Evolutionary conservation across 768 basidiomycete species (phyloP).

Genomic region (Agaricus bisporus): DNA sequence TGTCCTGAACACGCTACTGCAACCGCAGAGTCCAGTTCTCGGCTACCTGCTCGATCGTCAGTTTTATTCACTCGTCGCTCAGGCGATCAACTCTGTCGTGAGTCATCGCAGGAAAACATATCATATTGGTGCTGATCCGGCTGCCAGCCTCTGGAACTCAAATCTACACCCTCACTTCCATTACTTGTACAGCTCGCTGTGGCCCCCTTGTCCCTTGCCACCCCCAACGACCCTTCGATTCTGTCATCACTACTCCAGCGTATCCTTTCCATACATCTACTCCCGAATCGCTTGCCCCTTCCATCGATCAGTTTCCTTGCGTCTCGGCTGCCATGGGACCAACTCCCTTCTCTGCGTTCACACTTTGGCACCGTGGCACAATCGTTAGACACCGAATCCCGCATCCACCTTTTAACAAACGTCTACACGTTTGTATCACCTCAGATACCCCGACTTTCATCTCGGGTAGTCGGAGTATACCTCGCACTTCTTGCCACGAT

Average conservation of each 20-base stretch:
- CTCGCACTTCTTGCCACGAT: slow-evolving; percentile 45
- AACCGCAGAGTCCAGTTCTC: slow-evolving; percentile 27
- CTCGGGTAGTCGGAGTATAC: slow-evolving; percentile 43
- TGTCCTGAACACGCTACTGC: slow-evolving; percentile 44
- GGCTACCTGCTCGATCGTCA: slow-evolving; percentile 41
- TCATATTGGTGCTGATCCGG: neutral
- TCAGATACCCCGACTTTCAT: slow-evolving; percentile 46
- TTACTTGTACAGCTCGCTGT: slow-evolving; percentile 42
- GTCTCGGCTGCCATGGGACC: slow-evolving; percentile 49
- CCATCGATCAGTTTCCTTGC: slow-evolving; percentile 59
- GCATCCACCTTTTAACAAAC: slow-evolving; percentile 68
- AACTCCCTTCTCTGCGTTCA: slow-evolving; percentile 24
- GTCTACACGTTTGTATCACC: slow-evolving; percentile 58
- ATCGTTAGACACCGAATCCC: slow-evolving; percentile 23
- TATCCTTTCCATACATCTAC: slow-evolving; percentile 68
- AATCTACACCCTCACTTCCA: slow-evolving; percentile 45
- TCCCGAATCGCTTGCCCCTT: slow-evolving; percentile 71
- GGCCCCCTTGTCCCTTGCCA: slow-evolving; percentile 29
- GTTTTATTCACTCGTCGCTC: slow-evolving; percentile 37
- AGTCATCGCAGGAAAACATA: slow-evolving; percentile 19
- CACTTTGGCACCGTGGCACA: slow-evolving; percentile 21
- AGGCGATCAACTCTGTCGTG: slow-evolving; percentile 44
- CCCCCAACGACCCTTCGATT: slow-evolving; percentile 18
- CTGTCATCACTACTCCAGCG: slow-evolving; percentile 38
- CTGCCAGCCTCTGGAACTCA: slow-evolving; percentile 48